phyloP scores from a whole-genome alignment of 139 green algal species.

The Closterium sp. region DNA sequence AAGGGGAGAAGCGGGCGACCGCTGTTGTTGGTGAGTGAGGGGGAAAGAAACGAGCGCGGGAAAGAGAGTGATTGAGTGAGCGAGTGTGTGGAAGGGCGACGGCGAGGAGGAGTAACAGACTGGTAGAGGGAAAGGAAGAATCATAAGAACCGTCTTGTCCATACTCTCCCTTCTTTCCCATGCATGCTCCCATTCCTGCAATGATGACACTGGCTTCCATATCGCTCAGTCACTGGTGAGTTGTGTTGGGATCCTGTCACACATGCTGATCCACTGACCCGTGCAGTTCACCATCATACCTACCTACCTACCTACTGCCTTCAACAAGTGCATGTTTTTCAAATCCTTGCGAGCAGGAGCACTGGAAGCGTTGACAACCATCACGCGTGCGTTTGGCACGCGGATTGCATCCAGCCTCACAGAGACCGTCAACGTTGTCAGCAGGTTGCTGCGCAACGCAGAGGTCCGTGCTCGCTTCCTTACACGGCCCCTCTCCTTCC shows the following conservation, averaged over 20 bases:
- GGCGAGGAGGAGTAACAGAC: not conserved
- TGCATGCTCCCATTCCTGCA: not conserved
- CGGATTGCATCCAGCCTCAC: slow-evolving; percentile 38
- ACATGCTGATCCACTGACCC: no score
- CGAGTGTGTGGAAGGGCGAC: not conserved
- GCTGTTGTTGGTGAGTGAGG: not conserved
- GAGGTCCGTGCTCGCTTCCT: not conserved
- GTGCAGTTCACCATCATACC: no score
- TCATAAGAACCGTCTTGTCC: not conserved
- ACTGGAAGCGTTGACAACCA: slow-evolving; percentile 26
- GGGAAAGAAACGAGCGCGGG: not conserved
- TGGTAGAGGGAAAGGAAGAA: not conserved
- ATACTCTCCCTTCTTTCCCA: not conserved
- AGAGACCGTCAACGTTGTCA: slow-evolving; percentile 39
- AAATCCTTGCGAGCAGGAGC: not conserved
- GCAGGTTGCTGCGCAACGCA: slow-evolving; percentile 17
- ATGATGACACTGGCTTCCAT: not conserved
- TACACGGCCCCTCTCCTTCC: not conserved
- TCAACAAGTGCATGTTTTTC: not conserved
- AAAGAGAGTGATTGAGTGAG: not conserved
- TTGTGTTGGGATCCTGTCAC: no score
- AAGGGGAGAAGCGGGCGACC: not conserved
- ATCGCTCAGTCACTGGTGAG: not conserved
- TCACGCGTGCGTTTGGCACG: slow-evolving; percentile 19
- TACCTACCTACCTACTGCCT: no score